Percentiles rank a stretch among this genome's conserved stretches.
phyloP scores from a whole-genome alignment of 2,329 filamentous ascomycete genomes.

The Chrysoporthe cubensis region DNA sequence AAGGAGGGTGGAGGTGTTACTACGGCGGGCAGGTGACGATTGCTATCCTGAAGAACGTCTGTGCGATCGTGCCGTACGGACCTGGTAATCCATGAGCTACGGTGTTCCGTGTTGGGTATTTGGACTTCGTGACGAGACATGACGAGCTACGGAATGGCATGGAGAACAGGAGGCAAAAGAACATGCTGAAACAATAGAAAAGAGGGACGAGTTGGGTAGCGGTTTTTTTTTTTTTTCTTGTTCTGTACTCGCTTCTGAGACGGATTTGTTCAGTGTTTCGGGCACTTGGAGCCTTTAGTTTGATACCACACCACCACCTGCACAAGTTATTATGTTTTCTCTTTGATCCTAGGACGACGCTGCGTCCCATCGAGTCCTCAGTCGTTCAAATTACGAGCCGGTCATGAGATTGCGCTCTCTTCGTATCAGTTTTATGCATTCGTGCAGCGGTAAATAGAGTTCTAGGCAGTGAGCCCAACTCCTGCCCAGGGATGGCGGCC shows the following conservation, averaged over 20 bases:
- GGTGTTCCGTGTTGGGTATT: background rate
- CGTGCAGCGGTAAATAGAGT: too few relatives aligned
- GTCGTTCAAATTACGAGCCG: too few relatives aligned
- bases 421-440: too few relatives aligned
- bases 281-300: slow-evolving; percentile 12
- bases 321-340: slow-evolving; percentile 13
- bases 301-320: slow-evolving; percentile 27
- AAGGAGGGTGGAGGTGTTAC: slow-evolving; percentile 32
- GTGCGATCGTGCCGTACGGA: background rate
- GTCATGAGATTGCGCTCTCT: too few relatives aligned
- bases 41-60: background rate
- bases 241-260: slow-evolving; percentile 10
- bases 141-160: slow-evolving; percentile 14
- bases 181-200: slow-evolving; percentile 5
- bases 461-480: too few relatives aligned
- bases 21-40: slow-evolving; percentile 8
- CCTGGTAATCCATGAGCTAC: background rate
- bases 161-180: background rate
- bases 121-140: slow-evolving; percentile 9
- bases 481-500: background rate
- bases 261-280: slow-evolving; percentile 11
- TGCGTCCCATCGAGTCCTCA: background rate
- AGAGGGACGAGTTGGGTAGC: slow-evolving; percentile 19
- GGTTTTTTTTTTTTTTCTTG: slow-evolving; percentile 14
- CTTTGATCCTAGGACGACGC: too few relatives aligned